Percentiles rank a stretch among this genome's conserved stretches.
phyloP scores from a whole-genome alignment of 2,329 filamentous ascomycete species.

The Aureobasidium vineae region DNA sequence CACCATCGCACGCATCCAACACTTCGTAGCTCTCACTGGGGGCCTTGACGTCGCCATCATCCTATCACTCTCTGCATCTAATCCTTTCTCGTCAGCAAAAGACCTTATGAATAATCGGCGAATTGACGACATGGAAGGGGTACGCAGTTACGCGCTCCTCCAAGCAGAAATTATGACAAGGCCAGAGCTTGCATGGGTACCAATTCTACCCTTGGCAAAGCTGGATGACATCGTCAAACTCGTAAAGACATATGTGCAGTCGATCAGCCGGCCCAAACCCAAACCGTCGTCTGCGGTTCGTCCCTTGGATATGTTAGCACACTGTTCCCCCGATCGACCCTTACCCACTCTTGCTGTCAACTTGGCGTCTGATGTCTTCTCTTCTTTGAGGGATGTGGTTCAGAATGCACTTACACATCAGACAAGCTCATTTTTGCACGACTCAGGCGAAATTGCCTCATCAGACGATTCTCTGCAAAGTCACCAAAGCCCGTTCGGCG shows the following conservation, averaged over 20 bases:
- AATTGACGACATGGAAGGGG: constrained; percentile 17
- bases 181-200: constrained; percentile 31
- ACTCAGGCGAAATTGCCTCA: background rate
- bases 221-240: constrained; percentile 32
- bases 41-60: constrained; percentile 36
- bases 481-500: constrained; percentile 29
- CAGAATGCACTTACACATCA: background rate
- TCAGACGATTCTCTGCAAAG: background rate
- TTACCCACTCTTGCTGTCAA: constrained; percentile 33
- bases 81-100: constrained; percentile 3
- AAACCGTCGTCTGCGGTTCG: constrained; percentile 24
- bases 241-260: constrained; percentile 30
- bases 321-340: constrained; percentile 32
- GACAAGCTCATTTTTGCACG: background rate
- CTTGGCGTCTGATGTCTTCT: constrained; percentile 34
- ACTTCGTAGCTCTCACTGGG: constrained; percentile 35
- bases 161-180: constrained; percentile 33
- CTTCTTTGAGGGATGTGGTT: constrained; percentile 31
- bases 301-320: constrained; percentile 32
- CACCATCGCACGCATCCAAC: constrained; percentile 37
- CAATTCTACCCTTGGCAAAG: constrained; percentile 33
- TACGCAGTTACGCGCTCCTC: constrained; percentile 34
- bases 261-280: constrained; percentile 5
- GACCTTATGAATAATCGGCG: background rate
- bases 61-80: constrained; percentile 34